Conservation (phyloP, 306 rosid species). For the Canavalia gladiata region DNA sequence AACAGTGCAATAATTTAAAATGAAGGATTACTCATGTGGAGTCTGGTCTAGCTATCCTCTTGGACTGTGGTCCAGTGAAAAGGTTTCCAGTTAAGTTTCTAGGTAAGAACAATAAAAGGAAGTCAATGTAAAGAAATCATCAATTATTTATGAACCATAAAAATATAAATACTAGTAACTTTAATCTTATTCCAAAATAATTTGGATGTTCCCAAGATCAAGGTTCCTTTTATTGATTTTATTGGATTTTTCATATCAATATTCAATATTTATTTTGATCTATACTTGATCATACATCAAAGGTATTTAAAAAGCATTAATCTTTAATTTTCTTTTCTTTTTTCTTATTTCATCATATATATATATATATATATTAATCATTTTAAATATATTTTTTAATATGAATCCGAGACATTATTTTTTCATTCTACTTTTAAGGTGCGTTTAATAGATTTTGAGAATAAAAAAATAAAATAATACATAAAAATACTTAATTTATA, state of each 20-base stretch:
- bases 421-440: no score
- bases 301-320: not conserved
- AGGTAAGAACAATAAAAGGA: constrained; percentile 9
- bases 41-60: constrained; percentile 51
- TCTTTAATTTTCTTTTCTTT: not conserved
- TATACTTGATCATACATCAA: not conserved
- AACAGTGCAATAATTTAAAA: not conserved
- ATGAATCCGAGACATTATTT: no score
- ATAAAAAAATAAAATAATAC: no score
- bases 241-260: not conserved
- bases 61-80: constrained; percentile 67
- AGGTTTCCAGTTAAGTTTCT: constrained; percentile 81
- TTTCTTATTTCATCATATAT: not conserved
- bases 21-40: constrained; percentile 59
- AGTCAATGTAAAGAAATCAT: constrained; percentile 2
- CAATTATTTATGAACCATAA: not conserved
- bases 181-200: not conserved
- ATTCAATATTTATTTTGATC: not conserved
- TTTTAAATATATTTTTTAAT: no score
- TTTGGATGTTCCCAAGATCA: not conserved
- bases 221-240: constrained; percentile 1
- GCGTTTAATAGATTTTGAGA: no score
- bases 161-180: not conserved
- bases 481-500: no score
- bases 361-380: no score